Evolutionary conservation across 2,329 filamentous ascomycete genomes (phyloP).

Genomic region (Pseudomassariella vexata): DNA sequence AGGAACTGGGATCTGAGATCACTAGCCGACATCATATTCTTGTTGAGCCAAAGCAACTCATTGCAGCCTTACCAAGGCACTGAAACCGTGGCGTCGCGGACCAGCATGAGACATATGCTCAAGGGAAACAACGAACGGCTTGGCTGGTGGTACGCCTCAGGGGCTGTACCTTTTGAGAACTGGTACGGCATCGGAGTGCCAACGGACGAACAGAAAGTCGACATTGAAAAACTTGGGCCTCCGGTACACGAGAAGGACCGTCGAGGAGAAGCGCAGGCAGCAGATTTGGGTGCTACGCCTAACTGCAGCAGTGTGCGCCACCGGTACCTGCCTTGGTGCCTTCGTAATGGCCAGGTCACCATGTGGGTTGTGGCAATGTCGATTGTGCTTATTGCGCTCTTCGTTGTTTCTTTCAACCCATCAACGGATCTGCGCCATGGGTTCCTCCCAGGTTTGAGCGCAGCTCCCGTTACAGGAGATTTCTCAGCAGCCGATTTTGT

Average conservation of each 20-base stretch:
- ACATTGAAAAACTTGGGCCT: conserved; percentile 22
- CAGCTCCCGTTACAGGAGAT: conserved; percentile 52
- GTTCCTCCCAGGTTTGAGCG: conserved; percentile 64
- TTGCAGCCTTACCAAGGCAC: conserved; percentile 66
- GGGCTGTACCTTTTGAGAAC: conserved; percentile 51
- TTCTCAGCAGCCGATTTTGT: conserved; percentile 88
- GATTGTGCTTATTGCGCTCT: conserved; percentile 61
- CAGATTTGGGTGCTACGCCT: conserved; percentile 41
- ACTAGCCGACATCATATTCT: conserved; percentile 71
- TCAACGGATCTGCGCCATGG: conserved; percentile 59
- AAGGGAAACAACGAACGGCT: conserved; percentile 62
- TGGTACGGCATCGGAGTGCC: conserved; percentile 54
- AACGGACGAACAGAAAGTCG: conserved; percentile 17
- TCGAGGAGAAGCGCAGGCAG: conserved; percentile 11
- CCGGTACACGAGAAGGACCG: conserved; percentile 5
- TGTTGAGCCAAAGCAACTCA: conserved; percentile 76
- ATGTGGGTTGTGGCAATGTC: conserved; percentile 57
- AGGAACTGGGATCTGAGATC: conserved; percentile 70
- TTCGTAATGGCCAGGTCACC: conserved; percentile 61
- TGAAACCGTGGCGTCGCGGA: conserved; percentile 50
- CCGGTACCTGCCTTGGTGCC: conserved; percentile 71
- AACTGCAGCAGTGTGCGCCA: conserved; percentile 49
- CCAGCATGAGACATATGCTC: conserved; percentile 47
- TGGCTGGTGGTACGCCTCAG: conserved; percentile 79
- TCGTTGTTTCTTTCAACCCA: conserved; percentile 74